phyloP scores from a whole-genome alignment of 768 basidiomycete genomes.

The Mrakia gelida region DNA sequence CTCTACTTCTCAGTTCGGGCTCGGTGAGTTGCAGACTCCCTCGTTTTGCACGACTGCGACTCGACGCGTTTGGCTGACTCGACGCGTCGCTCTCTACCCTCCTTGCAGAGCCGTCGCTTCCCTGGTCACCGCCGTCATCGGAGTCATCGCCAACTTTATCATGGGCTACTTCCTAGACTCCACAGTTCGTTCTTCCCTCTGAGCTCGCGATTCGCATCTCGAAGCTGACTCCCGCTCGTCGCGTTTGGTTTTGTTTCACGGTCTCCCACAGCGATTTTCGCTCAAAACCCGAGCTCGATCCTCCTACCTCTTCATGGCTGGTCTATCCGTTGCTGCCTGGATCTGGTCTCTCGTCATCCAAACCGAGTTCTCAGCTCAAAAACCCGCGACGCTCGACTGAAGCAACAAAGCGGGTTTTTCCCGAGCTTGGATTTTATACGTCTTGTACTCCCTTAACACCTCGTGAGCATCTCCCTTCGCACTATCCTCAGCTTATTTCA shows the following conservation, averaged over 20 bases:
- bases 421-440: constrained; percentile 7
- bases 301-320: constrained; percentile 13
- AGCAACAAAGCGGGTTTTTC: constrained; percentile 5
- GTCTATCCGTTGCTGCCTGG: constrained; percentile 9
- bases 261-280: not conserved
- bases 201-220: not conserved
- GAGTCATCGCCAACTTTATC: constrained; percentile 14
- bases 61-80: too few relatives aligned
- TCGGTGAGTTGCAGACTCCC: not conserved
- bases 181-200: not conserved
- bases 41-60: too few relatives aligned
- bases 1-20: constrained; percentile 27
- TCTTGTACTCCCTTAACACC: constrained; percentile 19
- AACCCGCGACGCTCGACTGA: constrained; percentile 13
- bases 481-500: not conserved
- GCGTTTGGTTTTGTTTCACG: too few relatives aligned
- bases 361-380: constrained; percentile 6
- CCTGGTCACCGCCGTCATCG: constrained; percentile 19
- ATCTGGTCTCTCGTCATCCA: constrained; percentile 28
- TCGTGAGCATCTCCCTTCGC: not conserved
- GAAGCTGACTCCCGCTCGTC: too few relatives aligned
- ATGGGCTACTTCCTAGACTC: constrained; percentile 27
- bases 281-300: constrained; percentile 26
- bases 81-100: too few relatives aligned
- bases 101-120: constrained; percentile 27